Conservation (phyloP, 306 rosid genomes). For the Gastrolobium villosum region DNA sequence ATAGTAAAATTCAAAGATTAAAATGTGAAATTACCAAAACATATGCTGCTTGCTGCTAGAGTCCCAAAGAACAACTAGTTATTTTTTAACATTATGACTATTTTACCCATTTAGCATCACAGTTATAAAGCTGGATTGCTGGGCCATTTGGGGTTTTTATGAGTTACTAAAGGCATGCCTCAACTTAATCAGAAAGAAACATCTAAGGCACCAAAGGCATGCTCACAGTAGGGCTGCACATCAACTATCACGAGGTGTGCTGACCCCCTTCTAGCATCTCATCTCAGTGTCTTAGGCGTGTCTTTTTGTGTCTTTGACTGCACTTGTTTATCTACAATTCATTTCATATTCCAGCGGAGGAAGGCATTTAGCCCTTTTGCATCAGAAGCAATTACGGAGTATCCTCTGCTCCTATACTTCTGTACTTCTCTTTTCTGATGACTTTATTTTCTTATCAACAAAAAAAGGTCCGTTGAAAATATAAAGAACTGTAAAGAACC, state of each 20-base stretch:
- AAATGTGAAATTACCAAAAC: not conserved
- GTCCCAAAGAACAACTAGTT: not conserved
- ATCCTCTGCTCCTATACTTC: not conserved
- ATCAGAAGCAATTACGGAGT: not conserved
- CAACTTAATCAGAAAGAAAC: not conserved
- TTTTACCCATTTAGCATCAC: not conserved
- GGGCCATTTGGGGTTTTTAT: not conserved
- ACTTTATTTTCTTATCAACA: not conserved
- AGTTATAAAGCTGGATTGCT: not conserved
- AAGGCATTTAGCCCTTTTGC: not conserved
- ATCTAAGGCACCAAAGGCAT: not conserved
- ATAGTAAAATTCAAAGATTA: not conserved
- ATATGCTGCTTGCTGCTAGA: not conserved
- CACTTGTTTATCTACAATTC: not conserved
- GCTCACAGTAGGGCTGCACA: not conserved
- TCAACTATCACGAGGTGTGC: not conserved
- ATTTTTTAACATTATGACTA: not conserved
- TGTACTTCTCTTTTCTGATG: not conserved
- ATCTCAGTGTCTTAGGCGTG: not conserved
- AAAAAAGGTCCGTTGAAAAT: not conserved
- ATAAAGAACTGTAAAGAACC: too few relatives aligned
- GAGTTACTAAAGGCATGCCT: not conserved
- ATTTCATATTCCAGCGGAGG: not conserved
- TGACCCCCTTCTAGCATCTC: not conserved
- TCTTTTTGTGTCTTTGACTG: not conserved